Percentiles rank a stretch among this genome's conserved stretches.
Conservation (phyloP, 768 basidiomycete genomes). For the Terana coerulea region DNA sequence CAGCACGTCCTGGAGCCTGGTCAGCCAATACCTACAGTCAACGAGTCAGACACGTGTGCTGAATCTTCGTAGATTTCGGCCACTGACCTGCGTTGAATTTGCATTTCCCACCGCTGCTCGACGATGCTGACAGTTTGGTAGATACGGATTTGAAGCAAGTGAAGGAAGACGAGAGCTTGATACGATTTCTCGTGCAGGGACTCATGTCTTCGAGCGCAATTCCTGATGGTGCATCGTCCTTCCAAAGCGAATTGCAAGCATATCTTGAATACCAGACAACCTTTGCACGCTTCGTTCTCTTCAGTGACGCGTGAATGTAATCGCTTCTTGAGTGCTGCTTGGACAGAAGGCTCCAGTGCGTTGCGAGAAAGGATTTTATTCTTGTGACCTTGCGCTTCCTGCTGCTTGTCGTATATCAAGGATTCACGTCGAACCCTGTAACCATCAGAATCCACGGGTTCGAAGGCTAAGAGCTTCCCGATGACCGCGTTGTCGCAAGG, state of each 20-base stretch:
- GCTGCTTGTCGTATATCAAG: conserved; percentile 22
- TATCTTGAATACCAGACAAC: background rate
- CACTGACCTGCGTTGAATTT: background rate
- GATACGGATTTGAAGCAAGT: conserved; percentile 47
- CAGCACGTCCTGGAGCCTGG: background rate
- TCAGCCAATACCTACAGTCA: background rate
- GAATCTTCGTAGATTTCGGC: background rate
- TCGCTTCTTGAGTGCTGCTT: background rate
- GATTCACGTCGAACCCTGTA: conserved; percentile 22
- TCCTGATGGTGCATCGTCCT: background rate
- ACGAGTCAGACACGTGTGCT: background rate
- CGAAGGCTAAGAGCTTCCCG: conserved; percentile 35
- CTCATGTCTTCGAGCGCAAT: conserved; percentile 30
- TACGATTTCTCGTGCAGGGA: conserved; percentile 30
- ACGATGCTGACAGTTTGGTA: conserved; percentile 14
- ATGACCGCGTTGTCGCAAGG: conserved; percentile 20
- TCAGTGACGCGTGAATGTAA: background rate
- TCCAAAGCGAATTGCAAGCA: background rate
- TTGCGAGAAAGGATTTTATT: background rate
- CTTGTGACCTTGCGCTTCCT: conserved; percentile 17
- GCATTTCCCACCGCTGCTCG: too few relatives aligned
- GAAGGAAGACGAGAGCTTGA: conserved; percentile 38
- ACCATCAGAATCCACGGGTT: background rate
- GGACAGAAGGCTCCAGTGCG: background rate
- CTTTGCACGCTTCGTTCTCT: background rate